Percentiles rank a stretch among this genome's conserved stretches.
Conservation (phyloP, 257 asterid species). For the Paulownia fortunei region DNA sequence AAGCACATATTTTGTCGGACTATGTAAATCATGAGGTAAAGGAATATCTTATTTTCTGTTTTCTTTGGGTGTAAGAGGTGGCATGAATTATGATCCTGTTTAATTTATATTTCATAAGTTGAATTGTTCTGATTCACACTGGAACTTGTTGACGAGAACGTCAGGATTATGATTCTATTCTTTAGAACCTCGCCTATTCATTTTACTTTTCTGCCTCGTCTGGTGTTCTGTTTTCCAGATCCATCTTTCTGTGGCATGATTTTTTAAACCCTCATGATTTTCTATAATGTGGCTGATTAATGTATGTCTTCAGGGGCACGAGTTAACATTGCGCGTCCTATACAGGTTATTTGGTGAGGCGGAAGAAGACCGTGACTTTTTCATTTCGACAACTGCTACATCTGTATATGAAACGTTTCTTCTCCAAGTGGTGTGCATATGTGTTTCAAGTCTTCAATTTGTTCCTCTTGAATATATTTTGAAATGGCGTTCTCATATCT, state of each 20-base stretch:
- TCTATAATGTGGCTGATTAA: constrained; percentile 51
- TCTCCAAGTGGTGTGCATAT: constrained; percentile 76
- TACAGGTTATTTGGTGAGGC: constrained; percentile 97
- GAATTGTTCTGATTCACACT: background rate
- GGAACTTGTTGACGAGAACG: constrained; percentile 26
- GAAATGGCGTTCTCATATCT: constrained; percentile 27
- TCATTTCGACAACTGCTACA: constrained; percentile 85
- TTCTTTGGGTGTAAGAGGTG: constrained; percentile 21
- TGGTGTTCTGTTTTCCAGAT: background rate
- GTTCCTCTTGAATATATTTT: constrained; percentile 30
- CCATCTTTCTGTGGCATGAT: constrained; percentile 29
- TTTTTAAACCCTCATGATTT: constrained; percentile 21
- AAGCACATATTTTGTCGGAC: constrained; percentile 76
- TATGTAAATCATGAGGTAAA: constrained; percentile 90
- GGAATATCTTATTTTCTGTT: background rate
- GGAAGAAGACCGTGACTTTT: constrained; percentile 86
- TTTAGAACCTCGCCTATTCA: constrained; percentile 8
- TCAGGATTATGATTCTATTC: background rate
- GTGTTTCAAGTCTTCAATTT: constrained; percentile 30
- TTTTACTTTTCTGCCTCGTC: constrained; percentile 21
- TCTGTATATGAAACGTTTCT: constrained; percentile 92
- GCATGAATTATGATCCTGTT: constrained; percentile 21
- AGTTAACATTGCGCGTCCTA: constrained; percentile 95
- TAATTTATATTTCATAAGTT: constrained; percentile 18
- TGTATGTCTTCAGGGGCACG: constrained; percentile 94